Evolutionary conservation across 2,329 filamentous ascomycete species (phyloP), one percentile per base, ranked within the genome.

Genomic region (Sclerotinia nivalis): DNA sequence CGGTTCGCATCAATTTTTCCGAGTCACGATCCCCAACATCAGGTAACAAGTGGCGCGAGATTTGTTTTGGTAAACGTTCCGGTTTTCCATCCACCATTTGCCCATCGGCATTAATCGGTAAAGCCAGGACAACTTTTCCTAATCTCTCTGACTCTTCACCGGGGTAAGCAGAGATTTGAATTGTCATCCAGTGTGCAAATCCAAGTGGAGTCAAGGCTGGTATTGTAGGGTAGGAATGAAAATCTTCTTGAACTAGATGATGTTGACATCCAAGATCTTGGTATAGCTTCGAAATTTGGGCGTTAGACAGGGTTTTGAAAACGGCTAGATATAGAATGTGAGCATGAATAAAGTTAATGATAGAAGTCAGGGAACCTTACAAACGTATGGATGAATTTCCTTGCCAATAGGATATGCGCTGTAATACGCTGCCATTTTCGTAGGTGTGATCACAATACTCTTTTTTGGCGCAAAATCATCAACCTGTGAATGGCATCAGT

Each of bases 361-460:
- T 47, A 60, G 37, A 52, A n/a, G 12, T 20, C 18, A 20, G 22
- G 7, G 71, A 50, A n/a, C 77, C 85, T 80, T 80, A 90, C 90
- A 84, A 73, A 86, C 80, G 83, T 92, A 93, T 2, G 88, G 89
- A 77, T 92, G 90, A 3, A 84, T 82, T 75, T 96, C 93, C 20
- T 84, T 64, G 22, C 28, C 80, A 1, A 93, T 78, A 65, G 84
- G 84, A 70, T 91, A 91, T 68, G 87, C 86, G 22, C 86, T 83
- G 77, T 96, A 96, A 74, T 94, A 92, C 61, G 85, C 84, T 20
- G 87, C 84, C 82, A 97, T 86, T 80, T 96, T 96, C 7, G 87
- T 82, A 0, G 93, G 93, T 0, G 90, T 87, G 49, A 97, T 84
- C 55, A 96, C 91, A 22, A 95, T 82, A 47, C 86, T 90, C 64